phyloP scores from a whole-genome alignment of 257 asterid species.

The Capsicum pubescens region DNA sequence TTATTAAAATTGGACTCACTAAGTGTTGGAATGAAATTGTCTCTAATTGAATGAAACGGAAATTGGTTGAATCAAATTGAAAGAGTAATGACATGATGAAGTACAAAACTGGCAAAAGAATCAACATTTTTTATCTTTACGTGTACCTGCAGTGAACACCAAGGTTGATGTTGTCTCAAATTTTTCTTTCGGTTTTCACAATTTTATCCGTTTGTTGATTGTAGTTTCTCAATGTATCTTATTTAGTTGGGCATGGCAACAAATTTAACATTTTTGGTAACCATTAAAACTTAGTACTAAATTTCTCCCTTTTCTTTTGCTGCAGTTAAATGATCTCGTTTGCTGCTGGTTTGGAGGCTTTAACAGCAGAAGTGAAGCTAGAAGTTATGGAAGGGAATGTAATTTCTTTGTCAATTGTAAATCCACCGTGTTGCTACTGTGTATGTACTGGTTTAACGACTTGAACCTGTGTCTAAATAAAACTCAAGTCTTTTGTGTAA shows the following conservation, averaged over 20 bases:
- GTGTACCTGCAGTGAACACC: background rate
- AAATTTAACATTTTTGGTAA: background rate
- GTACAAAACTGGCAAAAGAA: background rate
- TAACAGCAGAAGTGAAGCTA: constrained; percentile 40
- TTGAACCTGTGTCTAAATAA: constrained; percentile 38
- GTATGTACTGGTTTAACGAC: constrained; percentile 30
- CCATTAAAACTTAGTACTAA: background rate
- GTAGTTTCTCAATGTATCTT: background rate
- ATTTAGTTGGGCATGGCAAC: background rate
- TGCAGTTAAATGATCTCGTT: constrained; percentile 35
- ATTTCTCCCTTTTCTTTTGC: constrained; percentile 27
- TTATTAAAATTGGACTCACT: background rate
- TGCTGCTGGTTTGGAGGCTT: constrained; percentile 32
- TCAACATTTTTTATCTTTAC: too few species aligned
- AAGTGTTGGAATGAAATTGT: too few species aligned
- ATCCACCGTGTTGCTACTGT: constrained; percentile 39
- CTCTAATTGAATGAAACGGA: background rate
- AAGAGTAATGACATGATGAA: background rate
- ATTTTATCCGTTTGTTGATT: background rate
- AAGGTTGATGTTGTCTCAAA: background rate
- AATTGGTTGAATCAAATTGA: background rate
- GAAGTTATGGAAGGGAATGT: constrained; percentile 29
- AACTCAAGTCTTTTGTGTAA: constrained; percentile 22
- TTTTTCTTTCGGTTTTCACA: background rate
- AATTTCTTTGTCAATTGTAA: constrained; percentile 30